Evolutionary conservation across 2,329 filamentous ascomycete genomes (phyloP), one percentile per base, ranked within the genome.

Genomic region (Volutella citrinella): DNA sequence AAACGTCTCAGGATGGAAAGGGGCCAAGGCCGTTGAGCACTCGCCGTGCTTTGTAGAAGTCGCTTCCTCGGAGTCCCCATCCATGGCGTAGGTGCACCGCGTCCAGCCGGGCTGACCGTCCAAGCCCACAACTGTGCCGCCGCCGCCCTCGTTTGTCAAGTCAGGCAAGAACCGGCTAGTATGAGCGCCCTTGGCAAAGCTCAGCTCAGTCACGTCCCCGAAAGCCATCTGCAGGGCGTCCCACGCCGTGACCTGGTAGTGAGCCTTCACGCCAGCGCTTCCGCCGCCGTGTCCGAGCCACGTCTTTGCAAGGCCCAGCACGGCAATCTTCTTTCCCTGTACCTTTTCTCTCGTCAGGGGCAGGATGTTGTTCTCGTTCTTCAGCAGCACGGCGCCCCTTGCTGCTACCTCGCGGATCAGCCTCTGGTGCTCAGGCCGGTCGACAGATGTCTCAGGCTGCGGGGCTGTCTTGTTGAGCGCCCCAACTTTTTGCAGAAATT

Each of bases 371-470:
- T 70, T 67, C 39, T 80, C 70, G 44, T 84, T 84, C 57, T 83
- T 84, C 30, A 84, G 57, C 10, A 84, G 61, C 1, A 78, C 80
- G 18, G 83, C 55, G 1, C 80, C 80, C 54, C 83, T 76, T 7
- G 53, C 47, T 11, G 51, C 53, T 19, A 48, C 53, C 29, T 56
- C 53, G 16, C 53, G 42, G n/a, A 56, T 56, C 7, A 56, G 33
- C 10, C 51, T 43, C 10, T 43, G 51, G 14, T 57, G 49, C 35
- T 65, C 58, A 10, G 58, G 59, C 34, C 50, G 53, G 27, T 60
- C 46, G 36, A 57, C 46, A 7, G 52, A 46, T n/a, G 42, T 44
- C 32, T 56, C 55, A 5, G 46, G 46, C 12, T 49, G 45, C 12
- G 51, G 53, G 1, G 36, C 35, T 11, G 48, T 46, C 15, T 54